Evolutionary conservation across 208 protist species (phyloP), one percentile per base, ranked within the genome.

Genomic region (Leishmania turanica): DNA sequence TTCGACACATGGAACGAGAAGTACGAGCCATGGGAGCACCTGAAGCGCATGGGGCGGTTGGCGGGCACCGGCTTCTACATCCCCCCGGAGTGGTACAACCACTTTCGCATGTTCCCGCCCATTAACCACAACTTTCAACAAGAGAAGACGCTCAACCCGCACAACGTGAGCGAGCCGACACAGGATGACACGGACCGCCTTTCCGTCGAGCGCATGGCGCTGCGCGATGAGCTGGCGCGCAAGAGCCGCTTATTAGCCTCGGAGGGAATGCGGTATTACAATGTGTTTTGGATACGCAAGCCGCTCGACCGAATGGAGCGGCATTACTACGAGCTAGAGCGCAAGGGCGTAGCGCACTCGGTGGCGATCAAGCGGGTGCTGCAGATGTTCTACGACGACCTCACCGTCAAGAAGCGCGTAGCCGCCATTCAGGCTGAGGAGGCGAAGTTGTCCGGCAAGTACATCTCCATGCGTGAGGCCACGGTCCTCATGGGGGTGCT

Each of bases 31-130:
- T 97, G 93, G 92, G 91, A 91, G 82, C 92, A 95, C 83, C 93
- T 98, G 89, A 92, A 91, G 85, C 93, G 92, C 34, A 98, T 98
- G 95, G 93, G 91, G 40, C 88, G 92, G 6, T 85, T 98, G 1
- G 95, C 86, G 0, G 95, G 95, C 81, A 98, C 93, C 37, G 95
- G 95, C 74, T 98, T 98, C 85, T 98, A 98, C 89, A 97, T 98
- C 72, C 95, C 95, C 0, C 95, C 95, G 5, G 93, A 96, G 82
- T 98, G 95, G 95, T 98, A 98, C 89, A 95, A 91, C 58, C 95
- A 98, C 90, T 98, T 98, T 75, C 91, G 95, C 79, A 96, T 98
- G 93, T 98, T 98, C 80, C 95, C 95, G 40, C 95, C 95, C 31
- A 94, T 96, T 45, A 91, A 95, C 76, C 88, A 97, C 87, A 96